Evolutionary conservation across 2,329 filamentous ascomycete genomes (phyloP).

Genomic region (Rhynchosporium agropyri): DNA sequence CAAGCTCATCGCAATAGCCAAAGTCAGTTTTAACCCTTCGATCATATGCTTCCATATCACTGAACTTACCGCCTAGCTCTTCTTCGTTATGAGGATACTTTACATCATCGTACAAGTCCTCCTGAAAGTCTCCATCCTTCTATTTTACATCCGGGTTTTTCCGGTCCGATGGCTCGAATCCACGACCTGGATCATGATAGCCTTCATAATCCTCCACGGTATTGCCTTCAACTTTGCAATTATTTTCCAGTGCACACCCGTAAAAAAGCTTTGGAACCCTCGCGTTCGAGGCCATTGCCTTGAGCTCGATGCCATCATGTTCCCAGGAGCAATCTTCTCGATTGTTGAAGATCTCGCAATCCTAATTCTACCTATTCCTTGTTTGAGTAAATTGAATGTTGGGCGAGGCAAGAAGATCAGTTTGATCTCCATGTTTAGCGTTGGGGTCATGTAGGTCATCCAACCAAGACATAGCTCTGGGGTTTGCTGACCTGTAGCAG

Average conservation of each 20-base stretch:
- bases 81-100: constrained; percentile 12
- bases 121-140: constrained; percentile 22
- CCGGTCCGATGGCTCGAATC: not conserved
- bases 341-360: constrained; percentile 69
- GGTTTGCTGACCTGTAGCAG: constrained; percentile 9
- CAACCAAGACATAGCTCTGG: too few species aligned
- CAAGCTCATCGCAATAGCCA: constrained; percentile 8
- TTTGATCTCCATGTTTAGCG: constrained; percentile 65
- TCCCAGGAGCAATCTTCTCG: constrained; percentile 67
- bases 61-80: not conserved
- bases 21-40: not conserved
- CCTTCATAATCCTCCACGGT: constrained; percentile 16
- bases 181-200: constrained; percentile 16
- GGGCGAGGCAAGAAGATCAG: constrained; percentile 69
- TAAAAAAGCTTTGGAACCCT: constrained; percentile 24
- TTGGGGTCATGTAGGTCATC: constrained; percentile 62
- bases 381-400: constrained; percentile 63
- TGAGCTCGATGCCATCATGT: constrained; percentile 64
- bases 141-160: constrained; percentile 26
- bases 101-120: constrained; percentile 25
- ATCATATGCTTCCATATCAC: not conserved
- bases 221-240: constrained; percentile 23
- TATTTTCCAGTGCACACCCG: constrained; percentile 27
- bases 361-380: constrained; percentile 65
- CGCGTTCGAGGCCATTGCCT: constrained; percentile 49